phyloP scores from a whole-genome alignment of 75 land plant genomes.

The Selaginella tamariscina region DNA sequence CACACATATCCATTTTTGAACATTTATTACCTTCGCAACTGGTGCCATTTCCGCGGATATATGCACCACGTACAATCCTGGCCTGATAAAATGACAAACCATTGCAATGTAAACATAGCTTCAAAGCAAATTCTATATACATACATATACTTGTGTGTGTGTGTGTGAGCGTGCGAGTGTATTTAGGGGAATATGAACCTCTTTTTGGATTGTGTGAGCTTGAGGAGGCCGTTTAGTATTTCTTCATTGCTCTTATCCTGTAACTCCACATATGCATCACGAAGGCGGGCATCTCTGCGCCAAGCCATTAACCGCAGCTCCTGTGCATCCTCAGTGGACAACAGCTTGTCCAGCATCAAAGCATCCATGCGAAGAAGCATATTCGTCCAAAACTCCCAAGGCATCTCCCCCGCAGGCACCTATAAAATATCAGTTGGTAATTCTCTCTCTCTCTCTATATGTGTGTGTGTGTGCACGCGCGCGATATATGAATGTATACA shows the following conservation, averaged over 20 bases:
- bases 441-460: no score
- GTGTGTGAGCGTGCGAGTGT: no score
- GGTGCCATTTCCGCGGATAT: constrained; percentile 99
- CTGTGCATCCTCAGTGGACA: constrained; percentile 38
- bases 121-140: no score
- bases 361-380: neutral
- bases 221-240: constrained; percentile 35
- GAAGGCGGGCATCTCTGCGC: constrained; percentile 52
- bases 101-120: neutral
- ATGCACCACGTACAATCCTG: constrained; percentile 68
- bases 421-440: no score
- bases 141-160: no score
- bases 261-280: constrained; percentile 47
- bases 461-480: no score
- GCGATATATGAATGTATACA: no score
- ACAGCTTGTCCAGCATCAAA: neutral
- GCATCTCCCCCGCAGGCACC: constrained; percentile 54
- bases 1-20: neutral
- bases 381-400: constrained; percentile 79
- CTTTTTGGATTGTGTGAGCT: constrained; percentile 32
- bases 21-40: constrained; percentile 95
- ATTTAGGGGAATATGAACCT: constrained; percentile 39
- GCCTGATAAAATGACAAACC: constrained; percentile 25
- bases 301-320: constrained; percentile 68
- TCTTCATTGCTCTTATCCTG: constrained; percentile 50